Evolutionary conservation across 768 basidiomycete genomes (phyloP).

Genomic region (Trametes cinnabarina): DNA sequence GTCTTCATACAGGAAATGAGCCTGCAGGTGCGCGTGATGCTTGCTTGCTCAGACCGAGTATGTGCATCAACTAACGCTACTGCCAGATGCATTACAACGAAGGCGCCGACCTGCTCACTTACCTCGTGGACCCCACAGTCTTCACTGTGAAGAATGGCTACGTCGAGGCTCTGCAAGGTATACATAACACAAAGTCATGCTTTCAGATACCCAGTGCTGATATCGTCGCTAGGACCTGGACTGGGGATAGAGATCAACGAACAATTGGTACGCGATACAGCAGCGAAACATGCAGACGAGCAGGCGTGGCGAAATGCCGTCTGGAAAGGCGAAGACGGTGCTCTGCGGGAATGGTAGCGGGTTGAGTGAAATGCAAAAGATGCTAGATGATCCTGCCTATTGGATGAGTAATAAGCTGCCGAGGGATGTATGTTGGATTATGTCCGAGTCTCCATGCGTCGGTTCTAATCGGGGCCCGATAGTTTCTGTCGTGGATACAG

Average conservation of each 20-base stretch:
- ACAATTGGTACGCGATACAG: conserved; percentile 42
- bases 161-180: conserved; percentile 45
- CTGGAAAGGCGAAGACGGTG: conserved; percentile 55
- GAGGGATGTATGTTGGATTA: too few relatives aligned
- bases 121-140: conserved; percentile 49
- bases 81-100: conserved; percentile 63
- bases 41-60: not conserved
- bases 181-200: not conserved
- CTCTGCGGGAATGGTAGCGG: conserved; percentile 51
- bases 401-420: too few relatives aligned
- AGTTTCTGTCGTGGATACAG: too few relatives aligned
- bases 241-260: conserved; percentile 66
- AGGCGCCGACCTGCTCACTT: conserved; percentile 60
- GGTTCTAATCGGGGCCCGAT: too few relatives aligned
- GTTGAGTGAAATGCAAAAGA: not conserved
- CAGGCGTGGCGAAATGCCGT: conserved; percentile 54
- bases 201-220: not conserved
- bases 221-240: conserved; percentile 43
- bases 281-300: conserved; percentile 37
- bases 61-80: too few relatives aligned
- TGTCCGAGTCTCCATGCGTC: too few relatives aligned
- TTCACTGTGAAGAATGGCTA: conserved; percentile 55
- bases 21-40: conserved; percentile 42
- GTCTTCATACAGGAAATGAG: conserved; percentile 69
- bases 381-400: not conserved